Evolutionary conservation across 805 yeast genomes (phyloP), one percentile per base, ranked within the genome.

Genomic region (Ogataea wickerhamii): DNA sequence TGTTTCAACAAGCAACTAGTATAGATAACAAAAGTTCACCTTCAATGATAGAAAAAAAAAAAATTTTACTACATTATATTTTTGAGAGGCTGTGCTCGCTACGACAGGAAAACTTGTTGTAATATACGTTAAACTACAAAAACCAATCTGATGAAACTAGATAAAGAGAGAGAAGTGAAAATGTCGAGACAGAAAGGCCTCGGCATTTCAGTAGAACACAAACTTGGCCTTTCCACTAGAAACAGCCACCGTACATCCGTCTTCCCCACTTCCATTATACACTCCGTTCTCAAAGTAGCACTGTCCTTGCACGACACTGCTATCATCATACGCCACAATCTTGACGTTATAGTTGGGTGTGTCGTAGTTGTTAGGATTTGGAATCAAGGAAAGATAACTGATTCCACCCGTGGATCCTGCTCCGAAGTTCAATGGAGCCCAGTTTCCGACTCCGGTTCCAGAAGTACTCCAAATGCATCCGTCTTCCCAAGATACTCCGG

Each of bases 171-270:
- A n/a, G n/a, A n/a, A n/a, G n/a, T n/a, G n/a, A n/a, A n/a, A n/a
- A n/a, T n/a, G n/a, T n/a, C n/a, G n/a, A n/a, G n/a, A n/a, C n/a
- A n/a, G n/a, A n/a, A n/a, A n/a, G n/a, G n/a, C n/a, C n/a, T n/a
- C n/a, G n/a, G n/a, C n/a, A n/a, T n/a, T n/a, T n/a, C n/a, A n/a
- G n/a, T 87, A 87, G 48, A 88, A 73, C 38, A 87, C 95, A 63
- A 83, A 85, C 63, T 83, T 73, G 47, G 95, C 97, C 48, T 68
- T 68, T 64, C 98, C 98, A 22, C 71, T 63, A 42, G 87, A 78
- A 48, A 91, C 94, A 50, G 94, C 80, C 49, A 83, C 95, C 38
- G 98, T 91, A 78, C 98, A 91, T 52, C 98, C 98, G 53, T 80
- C 87, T 31, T 80, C 45, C 49, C 87, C 87, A 45, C 63, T 65